Base-by-base conservation (phyloP, 1,284 basidiomycete species). In the Cystobasidium slooffiae region DNA sequence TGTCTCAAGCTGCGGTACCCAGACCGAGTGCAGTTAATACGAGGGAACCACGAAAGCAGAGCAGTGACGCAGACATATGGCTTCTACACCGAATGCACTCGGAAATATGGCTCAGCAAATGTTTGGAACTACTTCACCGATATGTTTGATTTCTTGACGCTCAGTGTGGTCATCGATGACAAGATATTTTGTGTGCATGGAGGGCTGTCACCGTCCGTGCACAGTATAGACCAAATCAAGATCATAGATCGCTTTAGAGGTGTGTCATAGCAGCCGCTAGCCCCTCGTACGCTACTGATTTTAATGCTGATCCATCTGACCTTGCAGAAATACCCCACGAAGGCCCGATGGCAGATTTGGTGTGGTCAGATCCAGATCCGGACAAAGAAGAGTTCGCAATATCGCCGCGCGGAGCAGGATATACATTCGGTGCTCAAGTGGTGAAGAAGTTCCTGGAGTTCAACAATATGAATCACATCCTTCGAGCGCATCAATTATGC, bases 121-220 rank as follows among this genome's bases (percentile, higher is more conserved):
- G 96, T 98, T 51, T 99, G 97, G 97, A 95, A 93, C 49, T 98
- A 98, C 83, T 99, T 99, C 81, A 99, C 97, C 75, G 97, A 99
- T 85, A 98, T 99, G 97, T 99, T 99, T 83, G 97, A 99, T 86
- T 99, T 96, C 84, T 84, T 99, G 77, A 99, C 97, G 7, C 86
- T 99, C 65, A 94, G 92, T 47, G 95, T 97, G 74, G 96, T 99
- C 75, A 98, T 99, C 80, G 97, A 99, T 84, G 93, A 99, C 85
- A 91, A 90, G 80, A 98, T 99, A 86, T 98, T 99, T 83, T 99
- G 97, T 81, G 96, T 99, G 3, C 96, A 99, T 80, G 96, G 96
- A 78, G 96, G 94, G 3, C 87, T 99, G 51, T 97, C 94, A 39
- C 97, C 97, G 16, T 97, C 94, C 8, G 95, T 99, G 79, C 97